Evolutionary conservation across 2,329 filamentous ascomycete genomes (phyloP).

Genomic region (Colletotrichum lini): DNA sequence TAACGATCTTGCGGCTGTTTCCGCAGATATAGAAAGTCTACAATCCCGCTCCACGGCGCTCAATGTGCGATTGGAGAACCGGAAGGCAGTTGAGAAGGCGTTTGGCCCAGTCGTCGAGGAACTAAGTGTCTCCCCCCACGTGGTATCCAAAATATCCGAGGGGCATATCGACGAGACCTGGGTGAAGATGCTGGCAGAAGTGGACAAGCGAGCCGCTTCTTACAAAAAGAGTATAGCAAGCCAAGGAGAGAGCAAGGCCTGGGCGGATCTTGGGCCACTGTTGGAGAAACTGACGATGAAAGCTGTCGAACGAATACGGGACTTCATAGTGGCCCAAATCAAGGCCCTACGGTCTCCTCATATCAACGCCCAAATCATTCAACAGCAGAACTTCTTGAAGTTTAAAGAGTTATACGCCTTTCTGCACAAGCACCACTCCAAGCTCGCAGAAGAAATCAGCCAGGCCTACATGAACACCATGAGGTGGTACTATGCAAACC

Average conservation of each 20-base stretch:
- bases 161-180: constrained; percentile 92
- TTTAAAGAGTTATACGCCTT: constrained; percentile 93
- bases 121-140: constrained; percentile 86
- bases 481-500: constrained; percentile 96
- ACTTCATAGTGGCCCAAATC: constrained; percentile 94
- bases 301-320: constrained; percentile 89
- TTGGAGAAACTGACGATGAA: constrained; percentile 88
- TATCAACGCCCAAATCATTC: constrained; percentile 97
- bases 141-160: constrained; percentile 88
- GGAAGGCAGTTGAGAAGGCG: constrained; percentile 89
- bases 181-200: constrained; percentile 84
- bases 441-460: constrained; percentile 90
- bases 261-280: constrained; percentile 87
- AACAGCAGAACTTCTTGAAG: constrained; percentile 90
- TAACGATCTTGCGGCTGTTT: constrained; percentile 91
- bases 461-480: constrained; percentile 98
- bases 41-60: constrained; percentile 88
- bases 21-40: constrained; percentile 93
- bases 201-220: constrained; percentile 82
- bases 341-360: constrained; percentile 94
- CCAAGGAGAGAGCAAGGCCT: constrained; percentile 77
- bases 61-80: constrained; percentile 88
- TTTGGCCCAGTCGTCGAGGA: constrained; percentile 93
- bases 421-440: constrained; percentile 83
- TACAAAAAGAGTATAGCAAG: constrained; percentile 78